Evolutionary conservation across 129 eudicot species (phyloP).

Genomic region (Flaveria linearis): DNA sequence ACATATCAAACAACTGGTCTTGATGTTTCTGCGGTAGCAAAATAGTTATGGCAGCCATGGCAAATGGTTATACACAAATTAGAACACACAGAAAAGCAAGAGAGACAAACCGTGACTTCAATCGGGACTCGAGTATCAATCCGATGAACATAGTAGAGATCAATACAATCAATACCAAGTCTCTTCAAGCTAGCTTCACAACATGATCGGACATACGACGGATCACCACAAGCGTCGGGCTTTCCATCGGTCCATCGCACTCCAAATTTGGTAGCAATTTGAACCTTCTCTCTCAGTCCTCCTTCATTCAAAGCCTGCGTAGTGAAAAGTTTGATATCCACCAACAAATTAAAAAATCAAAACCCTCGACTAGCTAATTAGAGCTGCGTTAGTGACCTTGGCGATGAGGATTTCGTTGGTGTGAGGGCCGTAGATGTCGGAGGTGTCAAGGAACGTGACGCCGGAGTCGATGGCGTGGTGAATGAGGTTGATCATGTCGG

Average conservation of each 20-base stretch:
- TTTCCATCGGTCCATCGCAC: constrained; percentile 24
- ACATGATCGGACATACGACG: constrained; percentile 47
- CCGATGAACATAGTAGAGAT: constrained; percentile 53
- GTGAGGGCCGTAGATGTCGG: constrained; percentile 52
- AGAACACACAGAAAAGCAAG: not conserved
- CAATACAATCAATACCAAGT: constrained; percentile 49
- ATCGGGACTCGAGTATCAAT: constrained; percentile 49
- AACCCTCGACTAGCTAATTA: not conserved
- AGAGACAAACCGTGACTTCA: constrained; percentile 51
- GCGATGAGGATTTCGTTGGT: constrained; percentile 53
- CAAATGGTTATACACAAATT: not conserved
- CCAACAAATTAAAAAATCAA: not conserved
- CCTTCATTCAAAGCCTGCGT: constrained; percentile 49
- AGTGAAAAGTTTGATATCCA: not conserved
- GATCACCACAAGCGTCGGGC: constrained; percentile 39
- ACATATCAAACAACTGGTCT: constrained; percentile 1
- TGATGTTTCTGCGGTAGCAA: not conserved
- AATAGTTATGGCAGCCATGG: not conserved
- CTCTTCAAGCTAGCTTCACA: constrained; percentile 64
- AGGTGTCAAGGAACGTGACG: constrained; percentile 55
- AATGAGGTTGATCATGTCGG: constrained; percentile 50
- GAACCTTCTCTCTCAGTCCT: constrained; percentile 43
- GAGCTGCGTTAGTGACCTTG: constrained; percentile 32
- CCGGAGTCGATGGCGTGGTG: constrained; percentile 52
- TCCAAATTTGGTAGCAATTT: constrained; percentile 54